Base-by-base conservation (phyloP, 352 stramenopile species). In the Globisporangium emineosum region DNA sequence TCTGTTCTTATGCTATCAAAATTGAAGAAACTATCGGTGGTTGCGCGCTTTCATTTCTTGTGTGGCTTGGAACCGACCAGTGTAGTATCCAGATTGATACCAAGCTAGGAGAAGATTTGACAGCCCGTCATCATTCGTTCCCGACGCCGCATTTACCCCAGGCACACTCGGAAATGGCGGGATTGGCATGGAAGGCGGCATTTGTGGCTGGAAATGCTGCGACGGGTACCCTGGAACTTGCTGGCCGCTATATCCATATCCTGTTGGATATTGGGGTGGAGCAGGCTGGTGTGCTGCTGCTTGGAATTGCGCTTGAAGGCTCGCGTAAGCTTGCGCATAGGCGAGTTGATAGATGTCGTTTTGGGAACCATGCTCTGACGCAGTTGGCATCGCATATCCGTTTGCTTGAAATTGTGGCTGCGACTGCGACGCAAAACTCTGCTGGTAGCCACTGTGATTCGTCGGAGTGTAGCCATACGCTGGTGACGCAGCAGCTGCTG, bases 61-160 rank as follows among this genome's bases (percentile, higher is more conserved):
- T 54, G 89, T 84, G 4, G 81, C 82, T 72, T 91, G 81, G 64
- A 86, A 93, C 49, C 84, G 76, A 6, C 84, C 84, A 1, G 83
- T 91, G 60, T 90, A 91, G 66, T 93, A 94, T 55, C 83, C 86
- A 19, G 82, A 92, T 60, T 93, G 84, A 71, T 93, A 94, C 84
- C 86, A 94, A n/a, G 86, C 75, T 57, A 94, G 70, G 8, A 93
- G 71, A 54, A 93, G 43, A 37, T 89, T 92, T 7, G 86, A 76
- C 21, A 94, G 64, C 3, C 86, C 81, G 30, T 93, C 81, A 55
- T 88, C 75, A 43, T 30, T 69, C 30, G 25, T 65, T 64, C 10
- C 29, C 1, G 35, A n/a, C 29, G 43, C 37, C 29, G 62, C 33
- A 23, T 64, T 67, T 27, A 76, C 68, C n/a, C 59, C 60, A 51